These are phyloP conservation scores for Scheffersomyces lignicola DNA, from an alignment of 1,139 yeast species.

Conservation along the genomic window DNA sequence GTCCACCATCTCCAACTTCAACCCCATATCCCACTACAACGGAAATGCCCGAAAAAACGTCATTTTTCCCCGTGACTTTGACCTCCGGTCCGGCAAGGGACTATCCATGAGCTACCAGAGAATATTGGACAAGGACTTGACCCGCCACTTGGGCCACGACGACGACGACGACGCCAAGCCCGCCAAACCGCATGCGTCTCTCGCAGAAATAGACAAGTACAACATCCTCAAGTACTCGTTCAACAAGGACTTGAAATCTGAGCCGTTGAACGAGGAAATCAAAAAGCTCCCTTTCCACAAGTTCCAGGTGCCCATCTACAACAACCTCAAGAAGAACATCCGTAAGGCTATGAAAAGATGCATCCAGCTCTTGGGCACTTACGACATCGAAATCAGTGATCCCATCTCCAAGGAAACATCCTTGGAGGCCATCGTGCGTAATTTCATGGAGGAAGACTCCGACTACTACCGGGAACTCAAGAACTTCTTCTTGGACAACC, in stretches of 20 bases:
- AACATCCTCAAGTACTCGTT: neutral
- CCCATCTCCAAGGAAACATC: neutral
- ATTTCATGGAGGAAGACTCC: conserved; percentile 1
- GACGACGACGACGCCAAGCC: no score
- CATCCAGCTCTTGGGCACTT: neutral
- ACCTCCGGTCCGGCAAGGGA: no score
- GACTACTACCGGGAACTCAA: conserved; percentile 18
- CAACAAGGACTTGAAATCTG: conserved; percentile 1
- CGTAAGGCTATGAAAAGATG: neutral
- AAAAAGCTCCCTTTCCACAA: neutral
- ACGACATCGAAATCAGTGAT: conserved; percentile 2
- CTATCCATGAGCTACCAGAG: no score
- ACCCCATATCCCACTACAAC: neutral
- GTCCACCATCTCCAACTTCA: neutral
- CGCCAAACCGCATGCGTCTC: no score
- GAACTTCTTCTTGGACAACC: conserved; percentile 16
- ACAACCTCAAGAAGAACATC: conserved; percentile 1
- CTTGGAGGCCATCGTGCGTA: neutral
- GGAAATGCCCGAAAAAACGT: neutral
- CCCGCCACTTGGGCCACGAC: no score
- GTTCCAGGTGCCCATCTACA: neutral
- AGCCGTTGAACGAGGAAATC: neutral
- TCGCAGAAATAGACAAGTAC: neutral
- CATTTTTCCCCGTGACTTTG: conserved; percentile 3
- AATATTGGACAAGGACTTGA: no score